phyloP scores from a whole-genome alignment of 192 early-diverging fungal species.

The Umbelopsis vinacea region DNA sequence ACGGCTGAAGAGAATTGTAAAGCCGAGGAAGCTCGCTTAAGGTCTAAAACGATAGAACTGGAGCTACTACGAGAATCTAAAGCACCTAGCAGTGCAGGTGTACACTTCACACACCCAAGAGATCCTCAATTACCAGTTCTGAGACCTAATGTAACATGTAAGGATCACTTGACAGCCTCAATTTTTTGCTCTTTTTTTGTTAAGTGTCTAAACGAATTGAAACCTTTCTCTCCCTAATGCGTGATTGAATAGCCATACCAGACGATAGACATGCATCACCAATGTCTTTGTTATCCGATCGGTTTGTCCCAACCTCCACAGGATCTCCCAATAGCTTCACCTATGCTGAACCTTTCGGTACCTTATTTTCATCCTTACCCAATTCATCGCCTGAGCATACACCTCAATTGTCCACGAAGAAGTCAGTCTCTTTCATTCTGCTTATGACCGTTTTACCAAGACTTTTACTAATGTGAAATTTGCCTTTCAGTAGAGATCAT shows the following conservation, averaged over 20 bases:
- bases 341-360: background rate
- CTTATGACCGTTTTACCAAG: background rate
- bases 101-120: background rate
- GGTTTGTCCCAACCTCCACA: background rate
- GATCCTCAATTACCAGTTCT: background rate
- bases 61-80: background rate
- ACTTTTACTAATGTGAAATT: background rate
- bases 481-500: background rate
- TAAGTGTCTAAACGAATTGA: background rate
- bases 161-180: conserved; percentile 6
- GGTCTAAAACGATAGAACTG: conserved; percentile 8
- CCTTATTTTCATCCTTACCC: conserved; percentile 13
- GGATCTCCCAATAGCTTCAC: conserved; percentile 1
- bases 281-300: conserved; percentile 13
- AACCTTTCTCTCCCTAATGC: background rate
- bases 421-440: background rate
- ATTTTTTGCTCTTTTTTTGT: background rate
- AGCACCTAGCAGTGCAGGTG: background rate
- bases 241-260: background rate
- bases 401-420: background rate
- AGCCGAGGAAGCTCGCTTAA: conserved; percentile 1
- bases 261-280: conserved; percentile 11
- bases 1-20: conserved; percentile 13
- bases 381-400: background rate
- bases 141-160: conserved; percentile 19